phyloP scores from a whole-genome alignment of 805 yeast genomes.

The Metschnikowia cerradonensis region DNA sequence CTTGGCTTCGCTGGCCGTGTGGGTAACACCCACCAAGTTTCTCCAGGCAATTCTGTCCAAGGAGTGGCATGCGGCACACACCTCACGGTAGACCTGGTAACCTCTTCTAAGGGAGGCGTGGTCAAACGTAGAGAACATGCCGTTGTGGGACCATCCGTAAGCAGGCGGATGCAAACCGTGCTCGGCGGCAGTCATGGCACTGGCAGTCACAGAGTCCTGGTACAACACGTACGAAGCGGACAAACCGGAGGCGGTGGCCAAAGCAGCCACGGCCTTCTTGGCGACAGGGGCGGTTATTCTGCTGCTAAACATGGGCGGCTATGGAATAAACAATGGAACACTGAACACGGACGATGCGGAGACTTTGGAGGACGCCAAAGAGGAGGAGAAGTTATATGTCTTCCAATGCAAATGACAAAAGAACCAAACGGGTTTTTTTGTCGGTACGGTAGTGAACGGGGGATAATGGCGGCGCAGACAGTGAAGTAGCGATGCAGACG shows the following conservation, averaged over 20 bases:
- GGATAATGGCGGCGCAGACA: slow-evolving; percentile 4
- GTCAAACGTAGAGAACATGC: slow-evolving; percentile 87
- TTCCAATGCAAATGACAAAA: slow-evolving; percentile 5
- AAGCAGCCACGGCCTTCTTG: slow-evolving; percentile 55
- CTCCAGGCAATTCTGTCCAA: slow-evolving; percentile 98
- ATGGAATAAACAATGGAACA: background rate
- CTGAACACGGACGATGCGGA: too few species aligned
- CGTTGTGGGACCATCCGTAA: slow-evolving; percentile 90
- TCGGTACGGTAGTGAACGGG: background rate
- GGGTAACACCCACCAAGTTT: slow-evolving; percentile 94
- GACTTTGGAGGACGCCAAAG: too few species aligned
- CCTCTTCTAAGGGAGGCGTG: slow-evolving; percentile 98
- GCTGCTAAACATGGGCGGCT: slow-evolving; percentile 15
- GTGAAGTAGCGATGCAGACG: background rate
- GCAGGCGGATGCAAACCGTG: slow-evolving; percentile 97
- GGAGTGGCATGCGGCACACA: slow-evolving; percentile 98
- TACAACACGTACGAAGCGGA: slow-evolving; percentile 78
- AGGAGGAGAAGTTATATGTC: background rate
- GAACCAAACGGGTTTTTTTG: background rate
- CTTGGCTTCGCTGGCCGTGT: slow-evolving; percentile 83
- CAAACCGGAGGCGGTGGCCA: slow-evolving; percentile 71
- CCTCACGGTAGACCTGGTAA: slow-evolving; percentile 97
- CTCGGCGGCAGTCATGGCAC: slow-evolving; percentile 98
- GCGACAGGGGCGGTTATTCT: slow-evolving; percentile 20
- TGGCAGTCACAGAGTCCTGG: slow-evolving; percentile 81